Evolutionary conservation across 306 rosid genomes (phyloP).

Genomic region (Sechiopsis laciniata): DNA sequence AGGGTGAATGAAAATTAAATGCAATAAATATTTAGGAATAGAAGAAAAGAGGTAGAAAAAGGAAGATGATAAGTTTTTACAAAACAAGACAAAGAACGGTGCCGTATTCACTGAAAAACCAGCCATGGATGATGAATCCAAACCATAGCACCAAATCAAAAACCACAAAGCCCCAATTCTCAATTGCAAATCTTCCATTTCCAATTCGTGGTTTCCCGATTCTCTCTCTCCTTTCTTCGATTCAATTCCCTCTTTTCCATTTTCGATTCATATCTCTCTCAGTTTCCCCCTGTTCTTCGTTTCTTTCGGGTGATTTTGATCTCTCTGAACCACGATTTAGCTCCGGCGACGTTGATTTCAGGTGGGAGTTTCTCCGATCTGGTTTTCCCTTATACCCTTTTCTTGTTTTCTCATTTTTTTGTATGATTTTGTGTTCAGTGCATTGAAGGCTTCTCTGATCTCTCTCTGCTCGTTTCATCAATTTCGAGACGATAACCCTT

Average conservation of each 20-base stretch:
- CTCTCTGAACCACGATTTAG: conserved; percentile 18
- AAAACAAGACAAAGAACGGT: not conserved
- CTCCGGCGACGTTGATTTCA: conserved; percentile 5
- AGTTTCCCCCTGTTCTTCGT: not conserved
- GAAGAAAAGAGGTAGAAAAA: too few species aligned
- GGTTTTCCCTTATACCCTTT: not conserved
- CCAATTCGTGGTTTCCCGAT: conserved; percentile 37
- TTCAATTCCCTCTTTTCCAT: not conserved
- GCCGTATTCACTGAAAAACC: not conserved
- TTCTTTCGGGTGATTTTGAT: not conserved
- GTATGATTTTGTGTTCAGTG: conserved; percentile 40
- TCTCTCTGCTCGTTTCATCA: conserved; percentile 24
- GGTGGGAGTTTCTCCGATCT: conserved; percentile 15
- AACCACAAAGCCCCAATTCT: not conserved
- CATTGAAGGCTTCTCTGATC: conserved; percentile 29
- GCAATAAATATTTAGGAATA: too few species aligned
- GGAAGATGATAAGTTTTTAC: not conserved
- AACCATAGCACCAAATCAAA: not conserved
- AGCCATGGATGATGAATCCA: not conserved
- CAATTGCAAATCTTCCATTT: conserved; percentile 14
- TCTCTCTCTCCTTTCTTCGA: conserved; percentile 30
- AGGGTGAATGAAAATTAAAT: too few species aligned
- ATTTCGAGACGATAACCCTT: conserved; percentile 42
- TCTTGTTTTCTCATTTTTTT: conserved; percentile 15
- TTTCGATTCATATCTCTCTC: not conserved